These are phyloP conservation scores for Neurospora sp. DNA, from an alignment of 495 filamentous ascomycete species.

Conservation along the genomic window DNA sequence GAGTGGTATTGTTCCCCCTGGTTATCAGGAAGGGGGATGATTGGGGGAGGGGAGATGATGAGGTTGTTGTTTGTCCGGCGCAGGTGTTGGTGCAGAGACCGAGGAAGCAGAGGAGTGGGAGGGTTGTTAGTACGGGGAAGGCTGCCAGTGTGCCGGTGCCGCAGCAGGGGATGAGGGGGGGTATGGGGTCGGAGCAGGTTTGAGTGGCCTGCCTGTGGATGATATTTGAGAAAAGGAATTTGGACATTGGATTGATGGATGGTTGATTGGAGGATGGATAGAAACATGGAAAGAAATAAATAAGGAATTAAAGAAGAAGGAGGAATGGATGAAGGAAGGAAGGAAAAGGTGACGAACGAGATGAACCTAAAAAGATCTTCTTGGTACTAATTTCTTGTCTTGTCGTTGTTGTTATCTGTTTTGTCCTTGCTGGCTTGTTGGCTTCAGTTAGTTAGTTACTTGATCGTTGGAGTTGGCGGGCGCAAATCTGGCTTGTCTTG, in stretches of 20 bases:
- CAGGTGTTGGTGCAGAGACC: constrained; percentile 65
- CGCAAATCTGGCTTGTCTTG: not conserved
- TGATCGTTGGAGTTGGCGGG: not conserved
- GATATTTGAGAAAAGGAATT: not conserved
- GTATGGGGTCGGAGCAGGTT: constrained; percentile 3
- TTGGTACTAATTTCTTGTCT: not conserved
- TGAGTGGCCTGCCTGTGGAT: not conserved
- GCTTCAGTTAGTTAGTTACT: not conserved
- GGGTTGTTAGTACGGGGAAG: not conserved
- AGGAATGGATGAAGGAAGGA: not conserved
- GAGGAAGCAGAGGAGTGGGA: not conserved
- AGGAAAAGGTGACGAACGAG: not conserved
- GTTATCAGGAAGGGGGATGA: constrained; percentile 94
- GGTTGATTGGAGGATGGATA: not conserved
- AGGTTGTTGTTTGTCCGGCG: constrained; percentile 87
- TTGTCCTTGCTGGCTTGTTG: not conserved
- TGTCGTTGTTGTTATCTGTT: not conserved
- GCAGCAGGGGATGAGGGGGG: constrained; percentile 2
- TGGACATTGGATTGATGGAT: not conserved
- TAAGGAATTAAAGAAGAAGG: not conserved
- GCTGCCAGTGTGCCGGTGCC: constrained; percentile 18
- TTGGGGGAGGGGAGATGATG: constrained; percentile 69
- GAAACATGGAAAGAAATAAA: not conserved
- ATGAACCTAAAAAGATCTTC: not conserved
- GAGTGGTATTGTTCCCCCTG: constrained; percentile 85